Base-by-base conservation (phyloP, 331 rosid species). In the Pyrus hybrid region DNA sequence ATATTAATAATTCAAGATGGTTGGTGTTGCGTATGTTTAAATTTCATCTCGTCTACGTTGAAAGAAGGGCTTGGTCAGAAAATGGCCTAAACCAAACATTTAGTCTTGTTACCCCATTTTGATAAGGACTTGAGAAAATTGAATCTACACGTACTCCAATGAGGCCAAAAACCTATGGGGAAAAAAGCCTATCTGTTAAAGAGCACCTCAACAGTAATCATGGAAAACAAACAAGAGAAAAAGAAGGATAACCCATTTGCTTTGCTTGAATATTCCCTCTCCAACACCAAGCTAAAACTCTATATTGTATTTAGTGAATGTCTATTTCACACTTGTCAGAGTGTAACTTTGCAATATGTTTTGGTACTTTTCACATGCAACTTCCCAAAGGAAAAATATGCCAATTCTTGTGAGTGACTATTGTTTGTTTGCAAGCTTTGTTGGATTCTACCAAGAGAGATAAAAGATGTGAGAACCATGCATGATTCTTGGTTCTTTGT, bases 61-160 rank as follows among this genome's bases (percentile, higher is more conserved):
- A 54, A 21, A 56, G 12, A n/a, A n/a, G 18, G 32, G 30, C 14
- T 60, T 13, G 64, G 17, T 43, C 16, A 60, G 64, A 56, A 76
- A 89, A 83, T 75, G 87, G 87, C 83, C 63, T 64, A 56, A 82
- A 83, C 88, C 91, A 82, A 85, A 85, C 87, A 83, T 41, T 41
- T 10, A 11, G 47, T 41, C 5, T 41, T 41, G 47, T 41, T 41
- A 11, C 47, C 47, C 47, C 65, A 49, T 56, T 51, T 69, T 64
- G 86, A 78, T 41, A 68, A 78, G 25, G 80, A 82, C 79, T 14
- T 22, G 1, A 64, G 20, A 77, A 73, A 76, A 70, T 74, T 79
- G 53, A 53, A 61, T 29, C 71, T 75, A 78, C 63, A 72, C 28
- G 49, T 65, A 69, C 75, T 63, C 33, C 51, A 77, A 84, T 76